Evolutionary conservation across 257 asterid species (phyloP).

Genomic region (Euphrasia confusa): DNA sequence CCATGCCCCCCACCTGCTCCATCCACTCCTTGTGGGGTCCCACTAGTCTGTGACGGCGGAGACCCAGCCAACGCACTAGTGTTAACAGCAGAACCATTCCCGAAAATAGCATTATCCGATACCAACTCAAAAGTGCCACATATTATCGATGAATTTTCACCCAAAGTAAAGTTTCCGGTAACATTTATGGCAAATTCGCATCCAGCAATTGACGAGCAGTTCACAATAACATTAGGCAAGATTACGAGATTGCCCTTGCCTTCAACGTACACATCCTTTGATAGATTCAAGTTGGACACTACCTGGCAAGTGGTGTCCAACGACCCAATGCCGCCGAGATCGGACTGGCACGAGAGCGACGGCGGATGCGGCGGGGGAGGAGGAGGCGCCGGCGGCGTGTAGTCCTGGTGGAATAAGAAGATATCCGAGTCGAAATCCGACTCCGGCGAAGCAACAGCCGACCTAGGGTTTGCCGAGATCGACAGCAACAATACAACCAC

Average conservation of each 20-base stretch:
- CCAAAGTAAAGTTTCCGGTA: slow-evolving; percentile 67
- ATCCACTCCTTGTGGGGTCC: slow-evolving; percentile 86
- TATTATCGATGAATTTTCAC: slow-evolving; percentile 50
- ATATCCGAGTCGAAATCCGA: slow-evolving; percentile 48
- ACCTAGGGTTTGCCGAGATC: slow-evolving; percentile 39
- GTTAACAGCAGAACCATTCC: slow-evolving; percentile 65
- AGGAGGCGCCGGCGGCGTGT: slow-evolving; percentile 98
- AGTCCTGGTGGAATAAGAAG: slow-evolving; percentile 71
- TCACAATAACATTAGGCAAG: slow-evolving; percentile 60
- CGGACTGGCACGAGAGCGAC: slow-evolving; percentile 72
- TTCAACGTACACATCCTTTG: slow-evolving; percentile 65
- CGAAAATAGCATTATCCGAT: slow-evolving; percentile 59
- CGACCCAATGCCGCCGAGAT: slow-evolving; percentile 89
- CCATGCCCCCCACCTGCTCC: slow-evolving; percentile 99
- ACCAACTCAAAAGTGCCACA: slow-evolving; percentile 59
- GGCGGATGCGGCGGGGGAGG: slow-evolving; percentile 99
- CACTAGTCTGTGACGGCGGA: slow-evolving; percentile 88
- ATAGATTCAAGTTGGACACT: slow-evolving; percentile 64
- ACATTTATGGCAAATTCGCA: slow-evolving; percentile 72
- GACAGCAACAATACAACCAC: slow-evolving; percentile 29
- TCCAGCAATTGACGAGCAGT: slow-evolving; percentile 65
- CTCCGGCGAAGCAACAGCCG: slow-evolving; percentile 29
- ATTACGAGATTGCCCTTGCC: slow-evolving; percentile 84
- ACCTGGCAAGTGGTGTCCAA: slow-evolving; percentile 81
- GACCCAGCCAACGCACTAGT: slow-evolving; percentile 84